Base-by-base conservation (phyloP, 345 rosid species). In the Corchorus capsularis region DNA sequence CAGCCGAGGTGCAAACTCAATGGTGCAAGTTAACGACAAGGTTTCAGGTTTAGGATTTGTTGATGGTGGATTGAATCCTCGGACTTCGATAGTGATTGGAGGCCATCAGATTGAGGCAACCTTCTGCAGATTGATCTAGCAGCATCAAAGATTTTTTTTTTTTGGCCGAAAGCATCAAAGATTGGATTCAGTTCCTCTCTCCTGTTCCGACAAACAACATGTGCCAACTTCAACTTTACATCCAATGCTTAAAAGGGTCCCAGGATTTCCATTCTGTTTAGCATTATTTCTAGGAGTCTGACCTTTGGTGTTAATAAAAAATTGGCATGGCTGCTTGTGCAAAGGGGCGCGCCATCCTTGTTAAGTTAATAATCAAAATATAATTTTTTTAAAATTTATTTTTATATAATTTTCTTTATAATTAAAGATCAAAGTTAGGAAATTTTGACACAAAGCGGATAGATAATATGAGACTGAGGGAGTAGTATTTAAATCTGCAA, bases 1-100 rank as follows among this genome's bases (percentile, higher is more conserved):
- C 0, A 0, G 91, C 91, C 6, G 81, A 80, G 52, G 89, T 8
- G 82, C 85, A 49, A 86, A 83, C 77, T 82, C 84, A n/a, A 86
- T 83, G 87, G 85, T 82, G 49, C 35, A 61, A 52, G 84, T 78
- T n/a, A n/a, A n/a, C n/a, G n/a, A n/a, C 16, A 77, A 45, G 8
- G 84, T 74, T 22, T 2, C 75, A 39, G 66, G 89, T 62, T 39
- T 80, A 2, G 89, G 75, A 43, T 79, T 84, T 22, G 81, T 82
- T 10, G 85, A 86, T 13, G 89, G 85, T 12, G 87, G 87, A 5
- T 32, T 4, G 14, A 16, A 35, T 2, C 75, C 79, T 12, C 71
- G 3, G 22, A 81, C 85, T 5, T 72, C 86, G 12, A 62, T 84
- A 12, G 85, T 82, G 6, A 79, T 86, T 16, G 85, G 86, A 17